These are phyloP conservation scores for Sungouiella blattae DNA, from an alignment of 805 yeast genomes.

Conservation along the genomic window DNA sequence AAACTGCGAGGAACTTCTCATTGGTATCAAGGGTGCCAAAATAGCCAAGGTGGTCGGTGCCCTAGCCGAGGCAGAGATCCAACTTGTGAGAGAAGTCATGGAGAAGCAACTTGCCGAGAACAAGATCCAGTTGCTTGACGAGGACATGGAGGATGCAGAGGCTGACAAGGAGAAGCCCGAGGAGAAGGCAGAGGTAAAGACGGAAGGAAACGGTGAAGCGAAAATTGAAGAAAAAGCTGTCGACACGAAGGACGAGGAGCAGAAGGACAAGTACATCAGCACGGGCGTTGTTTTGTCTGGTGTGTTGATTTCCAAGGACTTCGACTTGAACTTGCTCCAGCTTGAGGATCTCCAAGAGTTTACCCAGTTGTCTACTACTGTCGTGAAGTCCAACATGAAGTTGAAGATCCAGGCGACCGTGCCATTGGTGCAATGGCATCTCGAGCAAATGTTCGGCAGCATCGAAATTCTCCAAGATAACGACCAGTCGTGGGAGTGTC, in stretches of 20 bases:
- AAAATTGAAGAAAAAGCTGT: constrained; percentile 3
- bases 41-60: constrained; percentile 69
- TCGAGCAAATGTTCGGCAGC: constrained; percentile 92
- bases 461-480: constrained; percentile 62
- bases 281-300: constrained; percentile 58
- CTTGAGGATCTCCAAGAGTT: constrained; percentile 86
- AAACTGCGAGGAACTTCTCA: constrained; percentile 75
- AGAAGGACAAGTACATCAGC: constrained; percentile 11
- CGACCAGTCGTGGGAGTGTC: constrained; percentile 39
- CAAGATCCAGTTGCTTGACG: constrained; percentile 24
- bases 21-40: constrained; percentile 79
- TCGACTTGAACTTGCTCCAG: constrained; percentile 78
- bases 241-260: constrained; percentile 10
- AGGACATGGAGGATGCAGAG: constrained; percentile 3
- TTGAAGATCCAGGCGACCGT: constrained; percentile 77
- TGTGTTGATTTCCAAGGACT: constrained; percentile 85
- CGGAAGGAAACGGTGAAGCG: constrained; percentile 1
- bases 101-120: constrained; percentile 51
- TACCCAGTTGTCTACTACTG: constrained; percentile 80
- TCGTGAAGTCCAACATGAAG: constrained; percentile 77
- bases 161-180: constrained; percentile 3
- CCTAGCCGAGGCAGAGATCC: constrained; percentile 44
- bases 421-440: constrained; percentile 81
- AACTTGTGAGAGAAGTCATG: constrained; percentile 44
- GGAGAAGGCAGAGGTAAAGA: constrained; percentile 30